Percentiles rank a stretch among this genome's conserved stretches.
These are phyloP conservation scores for Lipomyces starkeyi DNA, from an alignment of 805 yeast species.

Conservation along the genomic window DNA sequence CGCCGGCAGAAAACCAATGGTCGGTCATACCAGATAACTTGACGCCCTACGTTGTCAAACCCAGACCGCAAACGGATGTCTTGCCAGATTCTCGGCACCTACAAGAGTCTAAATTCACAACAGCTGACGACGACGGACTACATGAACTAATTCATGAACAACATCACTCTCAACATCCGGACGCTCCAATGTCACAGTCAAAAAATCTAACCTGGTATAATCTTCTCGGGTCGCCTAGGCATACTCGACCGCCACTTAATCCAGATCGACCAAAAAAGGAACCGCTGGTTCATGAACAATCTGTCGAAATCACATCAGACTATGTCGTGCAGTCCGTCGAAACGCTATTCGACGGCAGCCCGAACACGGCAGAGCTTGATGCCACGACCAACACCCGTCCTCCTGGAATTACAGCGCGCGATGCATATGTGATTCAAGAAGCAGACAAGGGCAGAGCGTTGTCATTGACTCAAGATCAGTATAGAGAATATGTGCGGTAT, in stretches of 20 bases:
- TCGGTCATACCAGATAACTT: not conserved
- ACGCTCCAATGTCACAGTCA: not conserved
- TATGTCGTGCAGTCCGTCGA: not conserved
- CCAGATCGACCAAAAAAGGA: not conserved
- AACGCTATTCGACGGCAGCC: not conserved
- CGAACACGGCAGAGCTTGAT: not conserved
- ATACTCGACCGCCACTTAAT: not conserved
- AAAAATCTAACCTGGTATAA: not conserved
- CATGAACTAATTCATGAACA: not conserved
- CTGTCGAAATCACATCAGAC: not conserved
- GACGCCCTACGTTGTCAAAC: not conserved
- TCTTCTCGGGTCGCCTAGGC: not conserved
- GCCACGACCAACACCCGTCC: not conserved
- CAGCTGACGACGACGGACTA: not conserved
- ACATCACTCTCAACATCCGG: not conserved
- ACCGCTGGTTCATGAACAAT: not conserved
- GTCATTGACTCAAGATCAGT: constrained; percentile 3
- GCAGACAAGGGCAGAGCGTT: not conserved
- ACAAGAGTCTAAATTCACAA: too few relatives aligned
- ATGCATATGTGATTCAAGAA: not conserved
- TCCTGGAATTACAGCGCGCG: not conserved
- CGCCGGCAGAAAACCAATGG: not conserved
- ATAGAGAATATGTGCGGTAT: not conserved
- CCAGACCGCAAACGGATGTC: not conserved
- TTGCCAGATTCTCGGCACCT: not conserved